Conservation (phyloP, 2,329 filamentous ascomycete genomes). For the Cercospora zeina region DNA sequence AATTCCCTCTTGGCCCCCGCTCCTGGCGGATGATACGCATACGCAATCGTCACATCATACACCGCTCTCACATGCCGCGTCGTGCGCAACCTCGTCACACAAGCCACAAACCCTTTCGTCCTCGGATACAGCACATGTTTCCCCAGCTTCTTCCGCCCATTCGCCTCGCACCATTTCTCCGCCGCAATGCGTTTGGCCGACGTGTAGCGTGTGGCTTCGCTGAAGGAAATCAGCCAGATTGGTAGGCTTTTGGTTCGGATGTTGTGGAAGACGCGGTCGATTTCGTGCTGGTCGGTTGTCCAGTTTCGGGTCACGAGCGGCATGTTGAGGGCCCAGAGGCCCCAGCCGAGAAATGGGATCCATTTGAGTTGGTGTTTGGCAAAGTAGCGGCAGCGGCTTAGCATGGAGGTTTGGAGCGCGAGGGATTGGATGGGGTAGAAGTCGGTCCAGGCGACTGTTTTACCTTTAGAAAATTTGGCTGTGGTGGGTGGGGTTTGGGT, state of each 20-base stretch:
- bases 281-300: conserved; percentile 57
- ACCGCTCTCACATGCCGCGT: conserved; percentile 42
- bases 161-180: conserved; percentile 54
- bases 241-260: conserved; percentile 58
- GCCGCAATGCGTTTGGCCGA: conserved; percentile 55
- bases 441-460: conserved; percentile 59
- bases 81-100: conserved; percentile 55
- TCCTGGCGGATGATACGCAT: conserved; percentile 30
- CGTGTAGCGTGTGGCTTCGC: conserved; percentile 63
- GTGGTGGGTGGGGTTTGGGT: too few species aligned
- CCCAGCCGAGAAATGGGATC: conserved; percentile 65
- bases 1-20: conserved; percentile 25
- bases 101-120: conserved; percentile 62
- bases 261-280: conserved; percentile 59
- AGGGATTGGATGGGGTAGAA: conserved; percentile 65
- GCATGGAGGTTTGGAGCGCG: conserved; percentile 57
- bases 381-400: conserved; percentile 63
- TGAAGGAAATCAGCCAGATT: conserved; percentile 65
- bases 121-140: conserved; percentile 61
- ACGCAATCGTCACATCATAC: conserved; percentile 46
- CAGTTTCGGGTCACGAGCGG: conserved; percentile 63
- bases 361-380: conserved; percentile 60
- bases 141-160: conserved; percentile 54
- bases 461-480: background rate
- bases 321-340: conserved; percentile 65